Percentiles rank a stretch among this genome's conserved stretches.
phyloP scores from a whole-genome alignment of 2,329 filamentous ascomycete genomes.

The Alternaria novae-zelandiae region DNA sequence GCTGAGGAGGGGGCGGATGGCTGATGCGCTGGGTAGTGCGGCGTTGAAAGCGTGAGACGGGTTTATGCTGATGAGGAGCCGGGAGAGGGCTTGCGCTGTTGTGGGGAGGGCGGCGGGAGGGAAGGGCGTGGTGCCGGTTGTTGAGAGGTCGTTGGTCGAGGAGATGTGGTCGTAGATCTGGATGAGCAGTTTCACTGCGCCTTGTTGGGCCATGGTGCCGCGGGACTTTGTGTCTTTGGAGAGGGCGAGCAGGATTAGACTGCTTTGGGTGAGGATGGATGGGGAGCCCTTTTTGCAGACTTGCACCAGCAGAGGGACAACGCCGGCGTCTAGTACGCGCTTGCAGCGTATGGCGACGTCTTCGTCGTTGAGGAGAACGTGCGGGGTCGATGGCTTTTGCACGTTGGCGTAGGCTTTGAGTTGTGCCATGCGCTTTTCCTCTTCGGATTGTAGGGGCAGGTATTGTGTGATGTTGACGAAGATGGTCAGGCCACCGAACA shows the following conservation, averaged over 20 bases:
- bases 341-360: slow-evolving; percentile 78
- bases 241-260: slow-evolving; percentile 78
- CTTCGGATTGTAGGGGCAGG: slow-evolving; percentile 77
- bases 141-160: slow-evolving; percentile 49
- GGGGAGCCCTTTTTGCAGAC: slow-evolving; percentile 75
- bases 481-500: slow-evolving; percentile 87
- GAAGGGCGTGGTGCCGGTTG: slow-evolving; percentile 48
- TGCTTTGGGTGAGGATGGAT: slow-evolving; percentile 73
- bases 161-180: slow-evolving; percentile 68
- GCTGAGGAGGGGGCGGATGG: slow-evolving; percentile 80
- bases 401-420: slow-evolving; percentile 94
- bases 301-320: slow-evolving; percentile 77
- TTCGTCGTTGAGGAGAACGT: slow-evolving; percentile 76
- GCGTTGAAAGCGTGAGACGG: slow-evolving; percentile 84
- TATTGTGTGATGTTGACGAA: slow-evolving; percentile 86
- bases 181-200: slow-evolving; percentile 85
- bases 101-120: slow-evolving; percentile 52
- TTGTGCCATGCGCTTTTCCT: slow-evolving; percentile 89
- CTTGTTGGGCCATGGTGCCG: slow-evolving; percentile 86
- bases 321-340: slow-evolving; percentile 76
- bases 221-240: slow-evolving; percentile 76
- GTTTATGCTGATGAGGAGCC: slow-evolving; percentile 86
- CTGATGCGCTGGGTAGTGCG: slow-evolving; percentile 72
- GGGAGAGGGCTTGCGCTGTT: slow-evolving; percentile 80
- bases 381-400: slow-evolving; percentile 65